Evolutionary conservation across 2,329 filamentous ascomycete genomes (phyloP).

Genomic region (Raffaelea albimanens): DNA sequence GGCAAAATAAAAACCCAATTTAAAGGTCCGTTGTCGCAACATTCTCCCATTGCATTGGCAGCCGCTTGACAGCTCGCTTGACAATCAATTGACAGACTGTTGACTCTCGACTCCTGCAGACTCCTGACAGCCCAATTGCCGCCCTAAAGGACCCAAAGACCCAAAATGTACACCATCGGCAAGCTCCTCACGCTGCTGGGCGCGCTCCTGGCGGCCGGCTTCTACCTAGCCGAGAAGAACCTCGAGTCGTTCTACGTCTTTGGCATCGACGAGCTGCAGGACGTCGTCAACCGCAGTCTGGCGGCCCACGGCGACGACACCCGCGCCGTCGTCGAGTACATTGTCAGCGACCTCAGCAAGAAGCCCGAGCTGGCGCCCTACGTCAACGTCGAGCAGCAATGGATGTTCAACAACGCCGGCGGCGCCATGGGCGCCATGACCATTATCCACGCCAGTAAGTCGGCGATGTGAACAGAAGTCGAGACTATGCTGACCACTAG

Average conservation of each 20-base stretch:
- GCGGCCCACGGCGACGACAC: constrained; percentile 67
- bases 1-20: too few species aligned
- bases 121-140: too few species aligned
- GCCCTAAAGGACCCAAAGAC: too few species aligned
- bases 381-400: constrained; percentile 66
- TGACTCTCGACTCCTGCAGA: too few species aligned
- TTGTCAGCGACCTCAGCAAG: constrained; percentile 56
- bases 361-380: constrained; percentile 40
- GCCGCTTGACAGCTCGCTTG: too few species aligned
- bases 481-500: constrained; percentile 21
- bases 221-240: constrained; percentile 49
- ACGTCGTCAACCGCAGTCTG: constrained; percentile 58
- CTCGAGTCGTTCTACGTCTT: constrained; percentile 67
- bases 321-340: constrained; percentile 54
- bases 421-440: constrained; percentile 91
- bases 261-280: constrained; percentile 55
- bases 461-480: not conserved
- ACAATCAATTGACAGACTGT: too few species aligned
- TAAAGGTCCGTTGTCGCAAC: too few species aligned
- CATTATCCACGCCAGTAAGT: constrained; percentile 73
- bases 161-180: too few species aligned
- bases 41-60: too few species aligned
- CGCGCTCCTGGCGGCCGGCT: constrained; percentile 42
- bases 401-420: constrained; percentile 87
- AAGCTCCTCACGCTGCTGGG: constrained; percentile 39